Evolutionary conservation across 768 basidiomycete species (phyloP), one percentile per base, ranked within the genome.

Genomic region (Mycena olivaceomarginata): DNA sequence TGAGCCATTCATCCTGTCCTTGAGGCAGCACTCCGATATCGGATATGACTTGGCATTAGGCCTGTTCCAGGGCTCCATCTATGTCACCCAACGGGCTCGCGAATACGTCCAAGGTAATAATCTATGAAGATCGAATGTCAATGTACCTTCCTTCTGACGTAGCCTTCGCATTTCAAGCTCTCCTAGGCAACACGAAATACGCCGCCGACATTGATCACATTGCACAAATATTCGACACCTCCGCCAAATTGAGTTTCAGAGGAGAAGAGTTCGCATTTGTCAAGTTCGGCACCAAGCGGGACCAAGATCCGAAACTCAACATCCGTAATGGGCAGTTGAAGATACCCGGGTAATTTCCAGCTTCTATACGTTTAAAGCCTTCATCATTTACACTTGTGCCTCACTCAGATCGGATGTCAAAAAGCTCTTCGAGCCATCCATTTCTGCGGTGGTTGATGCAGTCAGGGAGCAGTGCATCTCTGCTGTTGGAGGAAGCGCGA

Each of bases 251-350:
- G 5, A 82, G 85, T 13, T 92, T 92, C 79, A 81, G 82, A 45
- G 85, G 85, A 18, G 70, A 77, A 0, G 87, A 90, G 22, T 83
- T 86, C 1, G 86, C 88, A 40, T 91, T 85, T 78, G 86, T 92
- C 70, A 86, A 85, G 62, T 91, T 92, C 73, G 91, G 91, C 18
- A 83, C 82, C 8, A 81, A 82, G 10, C 81, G 81, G 25, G 90
- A 90, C 78, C 86, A 86, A 25, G 90, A 91, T 74, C 45, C 79
- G 0, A 75, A 66, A 3, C 85, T 85, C 57, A 84, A 85, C 25
- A 92, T 92, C 74, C 86, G 85, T 41, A 86, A 85, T 40, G 91
- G 91, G 7, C 86, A 88, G 72, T 85, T 92, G 65, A 91, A 89
- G 70, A 77, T 92, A 43, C 65, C 75, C 6, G 86, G 86, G 86